Percentiles rank a stretch among this genome's conserved stretches.
Conservation (phyloP, 306 rosid genomes). For the Luffa aegyptiaca region DNA sequence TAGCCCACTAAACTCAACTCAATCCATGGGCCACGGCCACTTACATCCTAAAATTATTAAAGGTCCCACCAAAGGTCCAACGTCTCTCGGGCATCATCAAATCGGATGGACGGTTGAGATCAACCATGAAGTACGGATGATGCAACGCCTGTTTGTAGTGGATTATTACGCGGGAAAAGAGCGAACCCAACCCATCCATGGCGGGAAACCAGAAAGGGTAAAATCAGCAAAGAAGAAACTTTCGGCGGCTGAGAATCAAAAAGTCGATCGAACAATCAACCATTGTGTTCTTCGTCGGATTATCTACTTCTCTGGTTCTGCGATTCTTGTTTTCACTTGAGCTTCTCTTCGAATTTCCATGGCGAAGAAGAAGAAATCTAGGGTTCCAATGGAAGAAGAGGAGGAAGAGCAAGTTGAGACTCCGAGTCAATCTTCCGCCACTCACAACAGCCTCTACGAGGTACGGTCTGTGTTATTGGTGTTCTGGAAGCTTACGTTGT, state of each 20-base stretch:
- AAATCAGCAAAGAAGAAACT: background rate
- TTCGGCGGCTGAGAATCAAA: background rate
- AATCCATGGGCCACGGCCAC: too few species aligned
- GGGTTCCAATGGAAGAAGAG: conserved; percentile 46
- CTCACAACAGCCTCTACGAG: conserved; percentile 46
- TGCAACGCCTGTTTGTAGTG: background rate
- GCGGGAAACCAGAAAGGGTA: background rate
- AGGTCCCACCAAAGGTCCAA: too few species aligned
- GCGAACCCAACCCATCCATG: background rate
- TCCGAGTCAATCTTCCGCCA: conserved; percentile 14
- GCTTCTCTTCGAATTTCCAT: conserved; percentile 10
- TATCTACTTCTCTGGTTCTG: background rate
- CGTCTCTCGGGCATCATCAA: too few species aligned
- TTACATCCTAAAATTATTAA: too few species aligned
- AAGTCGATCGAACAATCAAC: background rate
- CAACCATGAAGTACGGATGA: background rate
- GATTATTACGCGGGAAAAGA: conserved; percentile 2
- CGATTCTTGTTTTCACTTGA: background rate
- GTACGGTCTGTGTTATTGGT: conserved; percentile 9
- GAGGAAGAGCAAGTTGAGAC: conserved; percentile 11
- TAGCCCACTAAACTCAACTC: too few species aligned
- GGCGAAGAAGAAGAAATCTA: conserved; percentile 52
- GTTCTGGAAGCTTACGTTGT: background rate
- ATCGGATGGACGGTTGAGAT: background rate
- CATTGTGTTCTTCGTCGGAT: background rate